Conservation (phyloP, 164 flowering plant species). For the Vitis rupestris region DNA sequence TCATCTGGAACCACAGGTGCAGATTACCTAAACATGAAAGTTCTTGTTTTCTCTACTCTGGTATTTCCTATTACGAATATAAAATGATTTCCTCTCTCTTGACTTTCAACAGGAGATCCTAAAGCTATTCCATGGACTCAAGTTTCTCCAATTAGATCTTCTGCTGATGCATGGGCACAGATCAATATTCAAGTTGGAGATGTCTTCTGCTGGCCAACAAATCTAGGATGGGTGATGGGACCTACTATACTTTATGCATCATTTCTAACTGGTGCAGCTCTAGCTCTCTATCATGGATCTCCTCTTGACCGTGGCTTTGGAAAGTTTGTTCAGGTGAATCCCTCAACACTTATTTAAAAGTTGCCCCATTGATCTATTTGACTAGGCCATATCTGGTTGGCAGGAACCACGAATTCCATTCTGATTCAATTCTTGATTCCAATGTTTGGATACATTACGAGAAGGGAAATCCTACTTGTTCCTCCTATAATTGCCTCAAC, state of each 20-base stretch:
- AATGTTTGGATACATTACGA: too few relatives aligned
- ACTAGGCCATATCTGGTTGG: too few relatives aligned
- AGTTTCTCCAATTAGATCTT: constrained; percentile 69
- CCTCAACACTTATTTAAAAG: neutral
- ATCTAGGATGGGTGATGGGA: constrained; percentile 95
- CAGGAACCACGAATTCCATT: too few relatives aligned
- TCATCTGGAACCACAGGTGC: constrained; percentile 99
- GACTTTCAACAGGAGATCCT: constrained; percentile 65
- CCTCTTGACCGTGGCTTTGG: constrained; percentile 86
- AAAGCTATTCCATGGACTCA: constrained; percentile 97
- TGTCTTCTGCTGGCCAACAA: constrained; percentile 87
- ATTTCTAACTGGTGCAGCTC: constrained; percentile 74
- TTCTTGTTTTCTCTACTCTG: too few relatives aligned
- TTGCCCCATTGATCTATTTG: too few relatives aligned
- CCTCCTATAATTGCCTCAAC: too few relatives aligned
- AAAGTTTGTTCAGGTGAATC: constrained; percentile 82
- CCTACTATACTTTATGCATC: constrained; percentile 61
- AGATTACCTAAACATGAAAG: neutral
- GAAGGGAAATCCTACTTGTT: too few relatives aligned
- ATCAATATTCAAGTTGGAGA: constrained; percentile 57
- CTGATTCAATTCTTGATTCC: too few relatives aligned
- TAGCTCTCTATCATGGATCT: constrained; percentile 95
- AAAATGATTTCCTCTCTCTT: neutral
- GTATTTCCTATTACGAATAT: neutral
- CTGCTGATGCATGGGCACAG: constrained; percentile 79